Conservation (phyloP, 139 green algal genomes). For the Mesotaenium endlicherianum region DNA sequence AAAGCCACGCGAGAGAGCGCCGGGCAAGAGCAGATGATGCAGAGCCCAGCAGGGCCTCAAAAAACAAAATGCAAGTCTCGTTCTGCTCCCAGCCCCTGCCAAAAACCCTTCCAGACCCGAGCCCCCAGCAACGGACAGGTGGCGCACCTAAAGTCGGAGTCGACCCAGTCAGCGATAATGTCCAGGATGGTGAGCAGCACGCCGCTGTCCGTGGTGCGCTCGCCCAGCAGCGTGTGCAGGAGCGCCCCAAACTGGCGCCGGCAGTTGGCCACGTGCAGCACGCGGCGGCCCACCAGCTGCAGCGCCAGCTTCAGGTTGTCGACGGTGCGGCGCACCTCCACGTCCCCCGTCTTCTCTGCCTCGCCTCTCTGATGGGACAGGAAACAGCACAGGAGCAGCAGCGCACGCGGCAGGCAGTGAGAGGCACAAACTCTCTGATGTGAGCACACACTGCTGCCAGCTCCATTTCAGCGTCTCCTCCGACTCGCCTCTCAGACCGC, state of each 20-base stretch:
- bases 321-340: not conserved
- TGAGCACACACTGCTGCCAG: too few species aligned
- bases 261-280: conserved; percentile 37
- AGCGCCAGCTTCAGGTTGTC: conserved; percentile 39
- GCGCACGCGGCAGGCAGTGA: too few species aligned
- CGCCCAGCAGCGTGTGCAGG: conserved; percentile 58
- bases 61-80: too few species aligned
- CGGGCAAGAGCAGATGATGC: too few species aligned
- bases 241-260: conserved; percentile 65
- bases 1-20: too few species aligned
- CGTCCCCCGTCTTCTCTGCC: not conserved
- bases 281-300: conserved; percentile 29
- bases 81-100: too few species aligned
- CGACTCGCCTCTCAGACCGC: too few species aligned
- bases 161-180: conserved; percentile 50
- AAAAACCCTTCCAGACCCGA: too few species aligned
- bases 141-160: conserved; percentile 42
- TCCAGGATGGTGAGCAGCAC: conserved; percentile 53
- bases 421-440: too few species aligned
- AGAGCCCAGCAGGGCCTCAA: too few species aligned
- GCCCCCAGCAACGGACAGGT: too few species aligned
- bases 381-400: not conserved
- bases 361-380: not conserved
- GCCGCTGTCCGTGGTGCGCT: conserved; percentile 40
- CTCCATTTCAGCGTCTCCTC: too few species aligned